Evolutionary conservation across 306 rosid genomes (phyloP).

Genomic region (Vigna trinervia): DNA sequence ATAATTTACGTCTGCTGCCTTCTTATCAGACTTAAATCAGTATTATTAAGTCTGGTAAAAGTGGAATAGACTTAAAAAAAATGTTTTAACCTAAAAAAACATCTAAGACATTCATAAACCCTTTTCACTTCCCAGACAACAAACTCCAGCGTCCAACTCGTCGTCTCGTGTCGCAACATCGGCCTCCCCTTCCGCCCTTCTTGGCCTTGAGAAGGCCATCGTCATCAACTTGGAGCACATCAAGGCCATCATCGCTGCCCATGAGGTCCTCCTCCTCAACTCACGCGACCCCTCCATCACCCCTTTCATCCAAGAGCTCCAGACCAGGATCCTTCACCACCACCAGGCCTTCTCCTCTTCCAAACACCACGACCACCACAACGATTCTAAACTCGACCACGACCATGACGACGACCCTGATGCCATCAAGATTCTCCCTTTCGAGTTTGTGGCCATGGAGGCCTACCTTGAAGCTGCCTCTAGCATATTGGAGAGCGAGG

Average conservation of each 20-base stretch:
- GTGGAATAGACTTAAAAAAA: no score
- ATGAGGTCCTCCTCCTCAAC: conserved; percentile 83
- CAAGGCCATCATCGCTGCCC: conserved; percentile 91
- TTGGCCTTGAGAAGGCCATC: conserved; percentile 87
- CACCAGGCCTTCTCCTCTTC: conserved; percentile 56
- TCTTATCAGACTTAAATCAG: no score
- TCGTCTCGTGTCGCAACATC: conserved; percentile 38
- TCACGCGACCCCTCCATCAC: conserved; percentile 89
- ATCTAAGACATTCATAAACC: no score
- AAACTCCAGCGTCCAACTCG: no score
- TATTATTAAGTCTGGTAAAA: no score
- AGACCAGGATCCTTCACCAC: conserved; percentile 64
- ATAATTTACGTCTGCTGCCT: no score
- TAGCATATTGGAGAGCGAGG: conserved; percentile 71
- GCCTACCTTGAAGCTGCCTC: conserved; percentile 97
- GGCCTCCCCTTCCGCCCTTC: conserved; percentile 63
- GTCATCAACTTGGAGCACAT: conserved; percentile 93
- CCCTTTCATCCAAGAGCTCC: conserved; percentile 84
- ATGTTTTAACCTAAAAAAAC: no score
- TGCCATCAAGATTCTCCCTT: conserved; percentile 78
- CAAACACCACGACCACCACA: neutral
- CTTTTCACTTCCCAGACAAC: no score
- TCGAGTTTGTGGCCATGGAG: conserved; percentile 85
- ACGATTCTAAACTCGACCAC: conserved; percentile 10
- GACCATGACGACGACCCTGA: conserved; percentile 52